Base-by-base conservation (phyloP, 2,329 filamentous ascomycete species). In the Cadophora malorum region DNA sequence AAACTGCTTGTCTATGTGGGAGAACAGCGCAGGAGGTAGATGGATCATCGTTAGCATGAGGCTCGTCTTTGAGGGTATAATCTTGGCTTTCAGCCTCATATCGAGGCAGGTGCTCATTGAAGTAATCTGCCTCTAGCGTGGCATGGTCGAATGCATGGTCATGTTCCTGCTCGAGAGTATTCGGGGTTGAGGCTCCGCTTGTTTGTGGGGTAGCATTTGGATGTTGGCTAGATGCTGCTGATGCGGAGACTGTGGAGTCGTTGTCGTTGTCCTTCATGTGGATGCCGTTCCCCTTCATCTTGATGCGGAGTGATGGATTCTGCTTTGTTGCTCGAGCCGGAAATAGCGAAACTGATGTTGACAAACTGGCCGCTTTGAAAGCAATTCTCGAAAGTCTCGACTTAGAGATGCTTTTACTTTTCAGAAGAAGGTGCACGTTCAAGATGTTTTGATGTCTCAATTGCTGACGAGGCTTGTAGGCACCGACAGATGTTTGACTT, bases 121-220 rank as follows among this genome's bases (percentile, higher is more conserved):
- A 50, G 38, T 59, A 47, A 6, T 56, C 45, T 8, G 64, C 64
- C 23, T 66, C 41, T 16, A 61, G 10, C 21, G 63, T 31, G 8
- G 35, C n/a, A n/a, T 60, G 47, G n/a, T 64, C 67, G 23, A 68
- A 68, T 5, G 63, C 25, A n/a, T 53, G 10, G 10, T 58, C 45
- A 7, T 61, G 33, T 9, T 66, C 67, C 4, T 63, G 52, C 31
- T 65, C 59, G 23, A 55, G 38, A 0, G 67, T 68, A 16, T 33
- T 63, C 6, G 67, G 67, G 12, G 67, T 68, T 23, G 52, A 59
- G 2, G 63, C 52, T 31, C 67, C 63, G 19, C 58, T 65, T 16
- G 67, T 63, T 19, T 45, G 31, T 6, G 67, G 64, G 16, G 63
- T 63, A 16, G 58, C 41, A 25, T 35, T 65, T 31, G 47, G 35